A percentile compares a stretch with the other conserved stretches of the same genome.
Conservation (phyloP, 2,329 filamentous ascomycete species). For the Dissoconium aciculare region DNA sequence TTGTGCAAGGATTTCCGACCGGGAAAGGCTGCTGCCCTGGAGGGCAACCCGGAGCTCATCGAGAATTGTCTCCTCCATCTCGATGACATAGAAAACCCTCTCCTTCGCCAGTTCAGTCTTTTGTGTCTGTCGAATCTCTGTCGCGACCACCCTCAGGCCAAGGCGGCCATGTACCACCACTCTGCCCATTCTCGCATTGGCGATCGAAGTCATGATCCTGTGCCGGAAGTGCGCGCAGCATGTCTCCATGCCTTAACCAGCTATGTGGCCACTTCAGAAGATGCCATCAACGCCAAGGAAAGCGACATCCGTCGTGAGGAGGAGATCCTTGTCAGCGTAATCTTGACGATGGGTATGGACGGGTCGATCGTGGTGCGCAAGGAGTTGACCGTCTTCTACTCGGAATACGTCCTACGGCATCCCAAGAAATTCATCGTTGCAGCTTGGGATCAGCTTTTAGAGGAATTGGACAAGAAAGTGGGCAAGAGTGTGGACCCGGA, state of each 20-base stretch:
- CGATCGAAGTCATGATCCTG: constrained; percentile 66
- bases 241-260: constrained; percentile 89
- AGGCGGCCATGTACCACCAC: constrained; percentile 87
- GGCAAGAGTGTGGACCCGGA: constrained; percentile 13
- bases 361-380: constrained; percentile 88
- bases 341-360: constrained; percentile 84
- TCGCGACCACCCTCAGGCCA: constrained; percentile 79
- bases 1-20: constrained; percentile 91
- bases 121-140: constrained; percentile 91
- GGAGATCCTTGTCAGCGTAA: constrained; percentile 74
- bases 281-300: constrained; percentile 5
- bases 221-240: constrained; percentile 81
- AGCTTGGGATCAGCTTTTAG: constrained; percentile 76
- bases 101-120: constrained; percentile 89
- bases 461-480: constrained; percentile 40
- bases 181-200: constrained; percentile 71
- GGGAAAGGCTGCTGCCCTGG: constrained; percentile 81
- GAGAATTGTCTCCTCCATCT: constrained; percentile 73
- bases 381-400: constrained; percentile 86
- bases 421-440: constrained; percentile 84
- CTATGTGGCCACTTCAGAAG: constrained; percentile 64
- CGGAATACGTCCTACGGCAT: constrained; percentile 77
- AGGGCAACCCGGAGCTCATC: constrained; percentile 76
- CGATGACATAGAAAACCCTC: constrained; percentile 68
- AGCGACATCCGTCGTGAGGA: constrained; percentile 33